Conservation (phyloP, 1,284 basidiomycete species). For the Sanghuangporus sanghuang region DNA sequence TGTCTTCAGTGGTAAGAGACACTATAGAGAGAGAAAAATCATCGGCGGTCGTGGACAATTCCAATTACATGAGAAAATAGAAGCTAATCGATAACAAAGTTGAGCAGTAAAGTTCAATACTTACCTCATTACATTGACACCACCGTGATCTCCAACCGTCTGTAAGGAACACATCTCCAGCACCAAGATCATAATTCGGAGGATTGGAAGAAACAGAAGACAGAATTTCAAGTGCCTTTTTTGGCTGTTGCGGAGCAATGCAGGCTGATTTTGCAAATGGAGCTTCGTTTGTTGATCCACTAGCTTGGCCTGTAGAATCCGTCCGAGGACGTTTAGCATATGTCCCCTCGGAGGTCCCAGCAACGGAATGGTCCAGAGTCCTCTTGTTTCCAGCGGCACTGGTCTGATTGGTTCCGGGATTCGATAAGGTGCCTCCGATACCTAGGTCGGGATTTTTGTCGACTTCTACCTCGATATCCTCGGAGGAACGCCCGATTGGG, state of each 20-base stretch:
- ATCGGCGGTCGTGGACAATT: slow-evolving; percentile 4
- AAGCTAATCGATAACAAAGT: background rate
- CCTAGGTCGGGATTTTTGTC: slow-evolving; percentile 11
- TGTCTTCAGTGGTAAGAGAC: slow-evolving; percentile 44
- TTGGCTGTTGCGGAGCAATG: slow-evolving; percentile 5
- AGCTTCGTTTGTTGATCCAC: background rate
- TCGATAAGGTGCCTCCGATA: background rate
- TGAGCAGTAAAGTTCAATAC: slow-evolving; percentile 22
- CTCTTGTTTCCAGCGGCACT: slow-evolving; percentile 8
- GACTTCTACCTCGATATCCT: slow-evolving; percentile 20
- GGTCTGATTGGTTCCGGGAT: background rate
- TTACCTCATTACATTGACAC: slow-evolving; percentile 62
- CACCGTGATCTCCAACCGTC: slow-evolving; percentile 67
- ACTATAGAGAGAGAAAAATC: slow-evolving; percentile 35
- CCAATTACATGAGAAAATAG: slow-evolving; percentile 2
- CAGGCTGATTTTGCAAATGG: background rate
- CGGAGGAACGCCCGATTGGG: slow-evolving; percentile 30
- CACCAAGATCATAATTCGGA: slow-evolving; percentile 29
- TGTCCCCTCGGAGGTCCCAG: slow-evolving; percentile 10
- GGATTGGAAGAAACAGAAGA: background rate
- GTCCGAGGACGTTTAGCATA: slow-evolving; percentile 20
- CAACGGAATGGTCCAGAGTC: background rate
- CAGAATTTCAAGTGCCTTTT: slow-evolving; percentile 18
- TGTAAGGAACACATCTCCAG: slow-evolving; percentile 68
- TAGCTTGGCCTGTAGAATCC: background rate